These are phyloP conservation scores for Trebouxia sp. DNA, from an alignment of 139 green algal species.

Conservation along the genomic window DNA sequence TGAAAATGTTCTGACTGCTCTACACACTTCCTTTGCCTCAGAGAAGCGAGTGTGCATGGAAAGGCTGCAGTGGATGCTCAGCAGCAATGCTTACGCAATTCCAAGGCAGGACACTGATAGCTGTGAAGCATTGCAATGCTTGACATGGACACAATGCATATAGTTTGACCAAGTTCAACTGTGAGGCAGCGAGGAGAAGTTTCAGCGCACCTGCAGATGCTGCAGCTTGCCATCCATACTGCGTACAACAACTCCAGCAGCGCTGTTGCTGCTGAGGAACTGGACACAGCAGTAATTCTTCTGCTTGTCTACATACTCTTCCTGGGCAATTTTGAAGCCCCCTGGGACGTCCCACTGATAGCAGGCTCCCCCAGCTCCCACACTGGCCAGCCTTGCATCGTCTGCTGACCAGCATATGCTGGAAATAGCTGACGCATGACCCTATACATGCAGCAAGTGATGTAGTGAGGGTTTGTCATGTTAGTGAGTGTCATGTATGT, in stretches of 20 bases:
- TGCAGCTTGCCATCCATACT: constrained; percentile 45
- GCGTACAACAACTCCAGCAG: constrained; percentile 35
- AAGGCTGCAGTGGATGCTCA: too few species aligned
- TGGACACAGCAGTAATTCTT: constrained; percentile 28
- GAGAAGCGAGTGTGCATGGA: too few species aligned
- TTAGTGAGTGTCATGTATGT: too few species aligned
- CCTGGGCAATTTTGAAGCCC: constrained; percentile 13
- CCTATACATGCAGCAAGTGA: constrained; percentile 42
- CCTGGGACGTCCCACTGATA: constrained; percentile 46
- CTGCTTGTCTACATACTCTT: constrained; percentile 39
- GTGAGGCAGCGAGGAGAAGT: too few species aligned
- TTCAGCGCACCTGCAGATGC: constrained; percentile 29
- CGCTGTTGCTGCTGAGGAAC: constrained; percentile 15
- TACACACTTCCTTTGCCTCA: too few species aligned
- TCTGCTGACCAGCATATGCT: constrained; percentile 42
- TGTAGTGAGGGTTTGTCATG: too few species aligned
- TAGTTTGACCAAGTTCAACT: too few species aligned
- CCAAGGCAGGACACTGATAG: too few species aligned
- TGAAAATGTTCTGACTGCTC: too few species aligned
- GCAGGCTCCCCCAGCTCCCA: constrained; percentile 46
- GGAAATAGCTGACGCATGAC: constrained; percentile 51
- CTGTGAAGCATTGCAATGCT: too few species aligned
- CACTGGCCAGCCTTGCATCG: constrained; percentile 55
- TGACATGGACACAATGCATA: too few species aligned
- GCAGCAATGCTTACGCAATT: too few species aligned